A percentile compares a stretch with the other conserved stretches of the same genome.
Conservation (phyloP, 2,329 filamentous ascomycete species). For the Ciborinia camelliae region DNA sequence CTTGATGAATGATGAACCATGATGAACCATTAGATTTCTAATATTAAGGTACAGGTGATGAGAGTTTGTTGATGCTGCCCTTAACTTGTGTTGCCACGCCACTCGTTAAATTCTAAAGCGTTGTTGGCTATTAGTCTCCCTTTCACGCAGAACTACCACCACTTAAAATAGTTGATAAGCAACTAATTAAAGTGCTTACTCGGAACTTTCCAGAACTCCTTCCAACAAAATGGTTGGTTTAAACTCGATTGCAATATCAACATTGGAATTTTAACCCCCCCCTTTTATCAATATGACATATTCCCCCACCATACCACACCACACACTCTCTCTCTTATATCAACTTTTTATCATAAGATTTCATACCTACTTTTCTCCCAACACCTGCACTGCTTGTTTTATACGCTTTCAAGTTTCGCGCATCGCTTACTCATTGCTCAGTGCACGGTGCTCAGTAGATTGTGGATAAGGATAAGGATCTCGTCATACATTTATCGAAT, state of each 20-base stretch:
- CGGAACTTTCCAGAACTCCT: neutral
- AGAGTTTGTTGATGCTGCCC: neutral
- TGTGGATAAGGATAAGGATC: too few species aligned
- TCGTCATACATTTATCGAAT: slow-evolving; percentile 3
- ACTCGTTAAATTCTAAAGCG: neutral
- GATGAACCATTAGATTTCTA: neutral
- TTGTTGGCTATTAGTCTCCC: neutral
- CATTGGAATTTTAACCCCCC: too few species aligned
- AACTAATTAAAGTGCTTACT: neutral
- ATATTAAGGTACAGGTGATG: neutral
- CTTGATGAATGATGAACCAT: neutral
- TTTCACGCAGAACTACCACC: neutral
- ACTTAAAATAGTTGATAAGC: too few species aligned
- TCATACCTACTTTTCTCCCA: neutral
- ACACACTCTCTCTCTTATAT: neutral
- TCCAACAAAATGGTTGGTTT: neutral
- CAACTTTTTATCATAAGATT: neutral
- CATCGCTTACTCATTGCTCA: too few species aligned
- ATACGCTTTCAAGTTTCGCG: neutral
- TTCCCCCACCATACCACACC: too few species aligned
- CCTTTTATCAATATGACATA: neutral
- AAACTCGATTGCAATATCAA: neutral
- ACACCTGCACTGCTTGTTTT: neutral
- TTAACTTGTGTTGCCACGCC: neutral
- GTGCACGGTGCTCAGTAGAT: neutral